Conservation (phyloP, 805 yeast species). For the Barnettozyma sucrosica region DNA sequence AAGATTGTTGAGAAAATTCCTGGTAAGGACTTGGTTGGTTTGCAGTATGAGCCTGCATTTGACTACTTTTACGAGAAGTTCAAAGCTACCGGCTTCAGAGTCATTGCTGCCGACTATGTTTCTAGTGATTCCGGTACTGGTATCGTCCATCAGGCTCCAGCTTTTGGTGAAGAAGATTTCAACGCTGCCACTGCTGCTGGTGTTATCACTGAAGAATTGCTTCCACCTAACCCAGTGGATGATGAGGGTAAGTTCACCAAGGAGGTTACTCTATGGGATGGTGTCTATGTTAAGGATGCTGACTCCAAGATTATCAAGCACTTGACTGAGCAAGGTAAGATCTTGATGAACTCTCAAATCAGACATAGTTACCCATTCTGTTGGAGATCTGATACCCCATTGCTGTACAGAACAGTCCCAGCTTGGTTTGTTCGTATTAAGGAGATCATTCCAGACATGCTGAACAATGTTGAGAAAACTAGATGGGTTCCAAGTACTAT, state of each 20-base stretch:
- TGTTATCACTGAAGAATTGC: constrained; percentile 57
- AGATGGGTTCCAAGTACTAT: constrained; percentile 92
- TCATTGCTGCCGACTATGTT: constrained; percentile 78
- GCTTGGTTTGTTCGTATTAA: constrained; percentile 96
- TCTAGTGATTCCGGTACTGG: constrained; percentile 97
- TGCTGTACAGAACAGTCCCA: constrained; percentile 93
- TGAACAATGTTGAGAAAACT: constrained; percentile 76
- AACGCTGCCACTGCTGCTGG: constrained; percentile 72
- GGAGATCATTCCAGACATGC: constrained; percentile 84
- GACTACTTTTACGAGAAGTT: constrained; percentile 72
- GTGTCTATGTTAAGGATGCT: constrained; percentile 91
- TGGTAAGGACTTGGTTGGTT: constrained; percentile 78
- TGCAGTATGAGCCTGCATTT: constrained; percentile 77
- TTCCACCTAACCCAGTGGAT: constrained; percentile 93
- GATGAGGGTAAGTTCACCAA: constrained; percentile 81
- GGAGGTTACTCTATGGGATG: constrained; percentile 70
- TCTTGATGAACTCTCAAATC: constrained; percentile 74
- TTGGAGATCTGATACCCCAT: constrained; percentile 99
- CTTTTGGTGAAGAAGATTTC: constrained; percentile 99
- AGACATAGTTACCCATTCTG: constrained; percentile 98
- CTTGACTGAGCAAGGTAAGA: constrained; percentile 69
- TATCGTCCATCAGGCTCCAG: constrained; percentile 97
- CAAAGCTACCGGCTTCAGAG: constrained; percentile 75
- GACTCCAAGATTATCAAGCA: constrained; percentile 85
- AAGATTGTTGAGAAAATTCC: constrained; percentile 72